Conservation (phyloP, 371 early-diverging fungal species). For the Saksenaea vasiformis region DNA sequence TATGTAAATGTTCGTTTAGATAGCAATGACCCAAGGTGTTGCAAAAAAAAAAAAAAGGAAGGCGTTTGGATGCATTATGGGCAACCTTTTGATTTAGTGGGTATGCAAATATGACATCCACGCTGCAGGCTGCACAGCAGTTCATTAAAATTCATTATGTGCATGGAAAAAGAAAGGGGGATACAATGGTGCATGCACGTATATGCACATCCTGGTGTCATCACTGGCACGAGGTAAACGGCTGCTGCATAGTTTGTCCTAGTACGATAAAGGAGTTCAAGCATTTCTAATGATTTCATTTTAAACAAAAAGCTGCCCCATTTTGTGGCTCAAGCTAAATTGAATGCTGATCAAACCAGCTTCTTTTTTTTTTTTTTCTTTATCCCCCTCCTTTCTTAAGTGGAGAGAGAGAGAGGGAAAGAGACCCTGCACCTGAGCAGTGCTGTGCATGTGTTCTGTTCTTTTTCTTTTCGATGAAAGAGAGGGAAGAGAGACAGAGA, state of each 20-base stretch:
- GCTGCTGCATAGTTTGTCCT: background rate
- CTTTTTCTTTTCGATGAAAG: background rate
- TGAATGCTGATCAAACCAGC: background rate
- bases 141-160: constrained; percentile 1
- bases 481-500: background rate
- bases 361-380: background rate
- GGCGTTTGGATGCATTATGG: background rate
- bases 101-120: background rate
- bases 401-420: background rate
- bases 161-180: background rate
- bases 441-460: background rate
- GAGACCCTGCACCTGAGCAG: background rate
- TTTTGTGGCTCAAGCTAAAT: background rate
- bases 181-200: constrained; percentile 1
- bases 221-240: background rate
- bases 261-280: background rate
- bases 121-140: background rate
- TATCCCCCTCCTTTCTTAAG: background rate
- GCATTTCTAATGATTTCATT: background rate
- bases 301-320: background rate
- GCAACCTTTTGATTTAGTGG: background rate
- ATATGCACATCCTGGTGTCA: background rate
- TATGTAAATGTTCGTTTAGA: no score
- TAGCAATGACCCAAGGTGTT: background rate
- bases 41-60: background rate